A percentile compares a stretch with the other conserved stretches of the same genome.
Evolutionary conservation across 176 grass and related monocot genomes (phyloP).

Genomic region (Urochloa ruziziensis): DNA sequence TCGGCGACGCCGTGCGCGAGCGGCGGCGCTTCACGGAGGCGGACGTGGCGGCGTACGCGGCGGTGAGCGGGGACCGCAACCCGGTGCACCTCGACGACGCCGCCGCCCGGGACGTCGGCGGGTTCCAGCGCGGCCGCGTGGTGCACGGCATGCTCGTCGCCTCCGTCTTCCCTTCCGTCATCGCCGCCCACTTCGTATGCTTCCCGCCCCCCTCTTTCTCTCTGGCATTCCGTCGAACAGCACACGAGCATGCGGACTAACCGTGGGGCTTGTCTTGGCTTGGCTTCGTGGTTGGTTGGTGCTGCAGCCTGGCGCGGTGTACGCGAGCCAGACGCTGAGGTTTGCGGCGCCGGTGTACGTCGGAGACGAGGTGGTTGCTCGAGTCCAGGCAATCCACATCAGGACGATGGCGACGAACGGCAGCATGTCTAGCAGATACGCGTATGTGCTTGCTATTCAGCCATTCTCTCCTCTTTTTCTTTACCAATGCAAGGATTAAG

Average conservation of each 20-base stretch:
- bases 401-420: neutral
- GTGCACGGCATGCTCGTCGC: conserved; percentile 81
- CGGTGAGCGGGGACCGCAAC: conserved; percentile 66
- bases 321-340: conserved; percentile 51
- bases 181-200: conserved; percentile 60
- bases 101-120: conserved; percentile 28
- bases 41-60: conserved; percentile 51
- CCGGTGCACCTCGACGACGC: conserved; percentile 57
- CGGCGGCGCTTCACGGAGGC: conserved; percentile 50
- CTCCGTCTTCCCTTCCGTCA: conserved; percentile 65
- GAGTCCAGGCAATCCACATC: conserved; percentile 46
- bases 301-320: conserved; percentile 58
- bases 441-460: conserved; percentile 16
- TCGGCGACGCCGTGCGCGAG: conserved; percentile 35
- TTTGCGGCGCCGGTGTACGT: conserved; percentile 64
- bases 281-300: too few species aligned
- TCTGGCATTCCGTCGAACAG: conserved; percentile 45
- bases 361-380: conserved; percentile 51
- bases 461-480: neutral
- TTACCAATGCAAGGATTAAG: too few species aligned
- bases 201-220: neutral
- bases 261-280: too few species aligned
- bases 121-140: conserved; percentile 53
- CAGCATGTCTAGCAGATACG: neutral
- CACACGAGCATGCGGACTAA: neutral